phyloP scores from a whole-genome alignment of 1,284 basidiomycete species.

The Moesziomyces aphidis region DNA sequence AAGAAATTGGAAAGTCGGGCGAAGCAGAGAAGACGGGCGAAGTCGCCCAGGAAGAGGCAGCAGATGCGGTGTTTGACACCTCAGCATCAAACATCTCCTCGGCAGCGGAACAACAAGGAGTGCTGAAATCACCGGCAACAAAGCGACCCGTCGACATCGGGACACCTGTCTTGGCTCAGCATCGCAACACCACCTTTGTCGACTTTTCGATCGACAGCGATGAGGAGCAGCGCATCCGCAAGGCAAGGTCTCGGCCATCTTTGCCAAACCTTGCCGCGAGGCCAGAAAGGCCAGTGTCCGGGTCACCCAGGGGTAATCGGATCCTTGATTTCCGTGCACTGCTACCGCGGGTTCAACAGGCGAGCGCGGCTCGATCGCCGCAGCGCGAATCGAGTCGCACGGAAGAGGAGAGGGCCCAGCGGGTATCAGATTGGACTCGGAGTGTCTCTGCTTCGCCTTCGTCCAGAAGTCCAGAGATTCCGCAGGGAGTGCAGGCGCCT shows the following conservation, averaged over 20 bases:
- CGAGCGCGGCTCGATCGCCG: neutral
- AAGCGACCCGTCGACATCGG: conserved; percentile 16
- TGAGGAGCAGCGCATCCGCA: conserved; percentile 32
- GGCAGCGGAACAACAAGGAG: no score
- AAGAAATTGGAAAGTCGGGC: no score
- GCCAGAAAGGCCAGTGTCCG: neutral
- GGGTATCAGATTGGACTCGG: conserved; percentile 22
- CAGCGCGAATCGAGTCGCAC: neutral
- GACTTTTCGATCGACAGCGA: conserved; percentile 50
- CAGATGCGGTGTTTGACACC: no score
- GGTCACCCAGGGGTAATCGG: conserved; percentile 4
- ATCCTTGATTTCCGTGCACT: conserved; percentile 19
- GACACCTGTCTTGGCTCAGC: conserved; percentile 29
- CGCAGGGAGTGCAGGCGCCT: neutral
- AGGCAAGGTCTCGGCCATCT: conserved; percentile 26
- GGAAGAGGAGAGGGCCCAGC: conserved; percentile 7
- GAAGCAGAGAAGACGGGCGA: no score
- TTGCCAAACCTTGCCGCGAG: conserved; percentile 13
- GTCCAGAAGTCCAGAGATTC: conserved; percentile 8
- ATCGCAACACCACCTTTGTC: conserved; percentile 35
- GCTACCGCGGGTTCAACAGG: conserved; percentile 7
- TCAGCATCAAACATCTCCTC: neutral
- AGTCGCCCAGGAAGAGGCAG: no score
- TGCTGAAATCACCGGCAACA: neutral
- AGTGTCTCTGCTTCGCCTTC: conserved; percentile 21